Conservation (phyloP, 176 grass and related monocot species). For the Thalia dealbata region DNA sequence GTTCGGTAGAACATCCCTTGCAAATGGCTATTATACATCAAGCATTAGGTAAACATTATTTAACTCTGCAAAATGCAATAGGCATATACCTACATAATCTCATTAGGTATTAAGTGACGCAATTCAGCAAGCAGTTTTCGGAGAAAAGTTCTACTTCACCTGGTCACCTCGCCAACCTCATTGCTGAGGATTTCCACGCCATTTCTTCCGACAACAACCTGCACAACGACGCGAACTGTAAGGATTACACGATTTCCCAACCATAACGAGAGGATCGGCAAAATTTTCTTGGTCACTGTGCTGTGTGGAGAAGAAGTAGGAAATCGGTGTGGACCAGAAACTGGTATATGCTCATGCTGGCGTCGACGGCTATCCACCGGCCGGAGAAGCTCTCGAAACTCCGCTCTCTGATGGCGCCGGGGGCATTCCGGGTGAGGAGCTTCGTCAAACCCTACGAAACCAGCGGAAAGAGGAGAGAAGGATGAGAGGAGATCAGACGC, state of each 20-base stretch:
- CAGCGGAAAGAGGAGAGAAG: neutral
- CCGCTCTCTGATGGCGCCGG: slow-evolving; percentile 31
- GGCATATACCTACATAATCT: neutral
- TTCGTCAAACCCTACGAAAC: slow-evolving; percentile 78
- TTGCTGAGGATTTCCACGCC: slow-evolving; percentile 60
- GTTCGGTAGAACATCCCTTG: slow-evolving; percentile 83
- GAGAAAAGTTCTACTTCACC: slow-evolving; percentile 25
- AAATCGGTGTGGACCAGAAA: slow-evolving; percentile 43
- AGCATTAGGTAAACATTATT: slow-evolving; percentile 8
- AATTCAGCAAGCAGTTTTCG: neutral
- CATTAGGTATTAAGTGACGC: neutral
- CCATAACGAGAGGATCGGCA: neutral
- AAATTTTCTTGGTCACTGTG: neutral
- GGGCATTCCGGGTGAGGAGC: slow-evolving; percentile 53
- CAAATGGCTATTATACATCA: slow-evolving; percentile 46
- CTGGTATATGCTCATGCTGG: slow-evolving; percentile 89
- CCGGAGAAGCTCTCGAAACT: slow-evolving; percentile 62
- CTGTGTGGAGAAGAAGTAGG: neutral
- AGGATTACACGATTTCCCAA: neutral
- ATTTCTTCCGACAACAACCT: slow-evolving; percentile 71
- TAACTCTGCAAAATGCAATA: slow-evolving; percentile 1
- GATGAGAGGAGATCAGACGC: neutral
- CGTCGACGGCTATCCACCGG: slow-evolving; percentile 55
- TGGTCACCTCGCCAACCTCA: slow-evolving; percentile 80
- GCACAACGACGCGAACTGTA: slow-evolving; percentile 6